Conservation (phyloP, 2,329 filamentous ascomycete species). For the Chrysoporthe austroafricana region DNA sequence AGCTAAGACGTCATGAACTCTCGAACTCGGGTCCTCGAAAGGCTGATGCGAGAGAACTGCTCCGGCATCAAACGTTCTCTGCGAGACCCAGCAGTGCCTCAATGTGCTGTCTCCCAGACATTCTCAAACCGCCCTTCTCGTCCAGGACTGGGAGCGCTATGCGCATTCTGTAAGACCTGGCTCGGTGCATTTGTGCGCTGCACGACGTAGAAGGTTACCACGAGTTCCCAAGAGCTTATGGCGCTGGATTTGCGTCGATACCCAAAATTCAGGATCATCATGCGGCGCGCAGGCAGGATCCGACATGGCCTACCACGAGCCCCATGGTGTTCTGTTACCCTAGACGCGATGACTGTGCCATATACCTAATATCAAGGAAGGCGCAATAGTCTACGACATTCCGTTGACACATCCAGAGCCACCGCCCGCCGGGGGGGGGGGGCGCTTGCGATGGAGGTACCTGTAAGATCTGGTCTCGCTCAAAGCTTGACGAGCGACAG, state of each 20-base stretch:
- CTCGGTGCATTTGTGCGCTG: too few species aligned
- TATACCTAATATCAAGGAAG: too few species aligned
- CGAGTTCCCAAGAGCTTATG: not conserved
- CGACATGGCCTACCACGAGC: not conserved
- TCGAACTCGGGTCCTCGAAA: not conserved
- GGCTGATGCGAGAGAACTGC: not conserved
- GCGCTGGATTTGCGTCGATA: not conserved
- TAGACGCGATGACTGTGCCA: not conserved
- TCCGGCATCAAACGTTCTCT: not conserved
- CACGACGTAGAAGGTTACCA: too few species aligned
- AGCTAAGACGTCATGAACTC: not conserved
- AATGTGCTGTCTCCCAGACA: not conserved
- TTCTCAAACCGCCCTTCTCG: not conserved
- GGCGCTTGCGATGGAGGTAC: not conserved
- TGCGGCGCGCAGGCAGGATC: not conserved
- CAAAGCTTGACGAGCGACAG: not conserved
- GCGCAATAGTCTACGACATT: too few species aligned
- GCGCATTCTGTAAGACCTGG: too few species aligned
- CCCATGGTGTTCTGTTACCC: not conserved
- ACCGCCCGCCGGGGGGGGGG: too few species aligned
- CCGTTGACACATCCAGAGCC: not conserved
- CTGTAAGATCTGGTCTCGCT: not conserved
- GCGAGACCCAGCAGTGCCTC: not conserved
- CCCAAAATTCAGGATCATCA: not conserved
- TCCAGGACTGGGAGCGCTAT: too few species aligned